phyloP scores from a whole-genome alignment of 768 basidiomycete species.

The Lactifluus hygrophoroides region DNA sequence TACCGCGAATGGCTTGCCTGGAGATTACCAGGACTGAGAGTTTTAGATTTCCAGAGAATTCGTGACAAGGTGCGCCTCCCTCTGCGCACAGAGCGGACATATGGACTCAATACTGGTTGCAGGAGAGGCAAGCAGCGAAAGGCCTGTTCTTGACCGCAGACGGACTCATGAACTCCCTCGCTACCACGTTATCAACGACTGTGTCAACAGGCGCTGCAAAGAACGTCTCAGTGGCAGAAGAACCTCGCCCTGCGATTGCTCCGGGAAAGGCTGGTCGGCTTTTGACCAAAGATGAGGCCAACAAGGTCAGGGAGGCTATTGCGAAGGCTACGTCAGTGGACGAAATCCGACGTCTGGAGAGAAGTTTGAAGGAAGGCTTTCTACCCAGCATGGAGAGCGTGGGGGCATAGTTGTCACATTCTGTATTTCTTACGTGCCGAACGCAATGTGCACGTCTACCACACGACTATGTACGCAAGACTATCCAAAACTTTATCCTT shows the following conservation, averaged over 20 bases:
- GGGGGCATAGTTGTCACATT: slow-evolving; percentile 48
- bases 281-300: slow-evolving; percentile 88
- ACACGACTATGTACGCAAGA: not conserved
- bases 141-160: slow-evolving; percentile 76
- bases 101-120: slow-evolving; percentile 16
- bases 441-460: not conserved
- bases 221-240: slow-evolving; percentile 57
- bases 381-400: slow-evolving; percentile 70
- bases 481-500: not conserved
- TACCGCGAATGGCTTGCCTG: slow-evolving; percentile 95
- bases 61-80: slow-evolving; percentile 78
- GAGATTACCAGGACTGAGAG: slow-evolving; percentile 79
- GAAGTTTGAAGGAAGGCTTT: slow-evolving; percentile 77
- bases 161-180: slow-evolving; percentile 68
- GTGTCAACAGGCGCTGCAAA: slow-evolving; percentile 63
- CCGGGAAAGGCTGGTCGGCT: slow-evolving; percentile 71
- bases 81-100: slow-evolving; percentile 13
- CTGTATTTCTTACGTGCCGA: slow-evolving; percentile 2
- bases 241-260: slow-evolving; percentile 53
- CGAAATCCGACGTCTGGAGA: slow-evolving; percentile 76
- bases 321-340: slow-evolving; percentile 86
- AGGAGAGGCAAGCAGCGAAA: slow-evolving; percentile 76
- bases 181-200: slow-evolving; percentile 67
- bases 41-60: slow-evolving; percentile 92
- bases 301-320: slow-evolving; percentile 79